Conservation (phyloP, 208 protist species). For the Zelonia costaricensis region DNA sequence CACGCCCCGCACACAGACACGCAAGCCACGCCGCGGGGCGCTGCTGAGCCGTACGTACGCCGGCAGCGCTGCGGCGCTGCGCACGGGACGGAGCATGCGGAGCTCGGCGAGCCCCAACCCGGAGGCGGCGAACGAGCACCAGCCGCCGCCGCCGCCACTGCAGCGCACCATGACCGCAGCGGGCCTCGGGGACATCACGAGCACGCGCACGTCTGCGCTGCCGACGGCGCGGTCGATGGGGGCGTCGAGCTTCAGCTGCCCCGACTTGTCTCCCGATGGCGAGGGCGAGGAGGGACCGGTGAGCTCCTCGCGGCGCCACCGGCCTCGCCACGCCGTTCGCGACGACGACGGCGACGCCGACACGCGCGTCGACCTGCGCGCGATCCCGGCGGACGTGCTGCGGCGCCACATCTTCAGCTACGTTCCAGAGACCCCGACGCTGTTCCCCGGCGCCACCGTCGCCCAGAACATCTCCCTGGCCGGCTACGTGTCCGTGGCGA, state of each 20-base stretch:
- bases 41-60: not conserved
- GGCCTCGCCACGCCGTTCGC: not conserved
- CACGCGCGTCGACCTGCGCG: conserved; percentile 25
- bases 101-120: not conserved
- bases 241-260: not conserved
- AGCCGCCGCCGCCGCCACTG: not conserved
- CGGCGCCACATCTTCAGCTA: conserved; percentile 69
- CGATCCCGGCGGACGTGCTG: conserved; percentile 42
- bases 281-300: not conserved
- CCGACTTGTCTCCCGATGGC: not conserved
- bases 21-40: conserved; percentile 12
- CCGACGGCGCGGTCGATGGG: not conserved
- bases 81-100: not conserved
- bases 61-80: not conserved
- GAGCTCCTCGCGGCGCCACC: not conserved
- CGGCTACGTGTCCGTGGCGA: conserved; percentile 48
- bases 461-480: conserved; percentile 74
- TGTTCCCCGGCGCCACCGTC: conserved; percentile 63
- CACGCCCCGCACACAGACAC: conserved; percentile 7
- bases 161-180: not conserved
- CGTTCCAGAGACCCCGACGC: conserved; percentile 57
- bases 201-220: not conserved
- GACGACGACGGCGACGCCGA: conserved; percentile 1
- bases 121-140: not conserved
- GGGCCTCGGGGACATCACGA: not conserved